Base-by-base conservation (phyloP, 371 early-diverging fungal genomes). In the Apophysomyces sp. region DNA sequence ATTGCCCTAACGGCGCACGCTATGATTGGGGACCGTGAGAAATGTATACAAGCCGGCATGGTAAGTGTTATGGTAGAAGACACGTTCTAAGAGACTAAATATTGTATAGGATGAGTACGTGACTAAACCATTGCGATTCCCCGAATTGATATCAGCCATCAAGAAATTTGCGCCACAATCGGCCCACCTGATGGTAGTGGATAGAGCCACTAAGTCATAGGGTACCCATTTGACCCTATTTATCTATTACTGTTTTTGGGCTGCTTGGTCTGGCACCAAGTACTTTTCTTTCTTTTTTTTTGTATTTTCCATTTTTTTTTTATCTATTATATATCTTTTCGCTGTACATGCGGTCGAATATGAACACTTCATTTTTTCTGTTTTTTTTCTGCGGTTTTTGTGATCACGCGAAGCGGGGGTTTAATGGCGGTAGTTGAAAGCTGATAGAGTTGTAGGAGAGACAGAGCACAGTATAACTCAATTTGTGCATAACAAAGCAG, bases 1-100 rank as follows among this genome's bases (percentile, higher is more conserved):
- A 85, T 91, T 59, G 91, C 91, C 12, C 66, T 91, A 53, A 90
- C 91, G 2, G 91, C 91, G 1, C 86, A 88, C 57, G 91, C 91
- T 26, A 88, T 90, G 87, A 82, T 85, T 60, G 89, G 88, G 36
- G 89, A 89, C 63, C 80, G 89, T 61, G 89, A 90, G 64, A 86
- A 84, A 66, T 89, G 91, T 61, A 71, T 90, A 55, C 69, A 74
- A 15, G 71, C 87, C 26, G 90, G 89, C 31, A 90, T 89, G 90
- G 88, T 78, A 74, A 56, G 69, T 30, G n/a, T 63, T 40, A 55
- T 32, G 21, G 13, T 41, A 31, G 21, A 39, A 6, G 5, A 18
- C 13, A n/a, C 26, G 41, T 39, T 37, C 2, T n/a, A 8, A 51
- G 11, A 11, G 21, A 18, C 16, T 57, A 26, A 13, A 31, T 41